These are phyloP conservation scores for Yamadazyma blattariae DNA, from an alignment of 1,139 yeast species.

Conservation along the genomic window DNA sequence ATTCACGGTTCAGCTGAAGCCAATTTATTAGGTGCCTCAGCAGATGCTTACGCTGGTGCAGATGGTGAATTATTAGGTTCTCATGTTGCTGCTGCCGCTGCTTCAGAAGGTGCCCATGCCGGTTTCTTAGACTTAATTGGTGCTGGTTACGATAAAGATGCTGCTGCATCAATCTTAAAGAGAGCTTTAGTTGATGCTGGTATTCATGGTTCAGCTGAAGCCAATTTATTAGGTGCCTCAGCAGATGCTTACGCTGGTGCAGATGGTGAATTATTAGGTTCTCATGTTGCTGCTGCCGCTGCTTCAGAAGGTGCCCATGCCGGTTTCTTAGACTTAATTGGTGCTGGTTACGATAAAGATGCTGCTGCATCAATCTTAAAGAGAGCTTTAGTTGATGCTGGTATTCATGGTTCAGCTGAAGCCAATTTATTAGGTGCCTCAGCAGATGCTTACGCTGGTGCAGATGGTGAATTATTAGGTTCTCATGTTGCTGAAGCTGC, in stretches of 20 bases:
- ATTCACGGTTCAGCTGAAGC: constrained; percentile 8
- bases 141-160: constrained; percentile 8
- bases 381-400: too few species aligned
- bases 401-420: too few species aligned
- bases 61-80: constrained; percentile 12
- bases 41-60: constrained; percentile 9
- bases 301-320: constrained; percentile 7
- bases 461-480: constrained; percentile 9
- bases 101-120: constrained; percentile 11
- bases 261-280: constrained; percentile 9
- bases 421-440: constrained; percentile 5
- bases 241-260: constrained; percentile 10
- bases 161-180: constrained; percentile 12
- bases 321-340: constrained; percentile 7
- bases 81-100: constrained; percentile 13
- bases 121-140: constrained; percentile 8
- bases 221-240: constrained; percentile 4
- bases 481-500: constrained; percentile 2
- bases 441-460: constrained; percentile 9
- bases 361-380: constrained; percentile 8
- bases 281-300: constrained; percentile 7
- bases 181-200: constrained; percentile 12
- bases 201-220: constrained; percentile 7
- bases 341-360: constrained; percentile 9
- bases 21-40: constrained; percentile 7